Conservation (phyloP, 768 basidiomycete genomes). For the Lactarius sp. region DNA sequence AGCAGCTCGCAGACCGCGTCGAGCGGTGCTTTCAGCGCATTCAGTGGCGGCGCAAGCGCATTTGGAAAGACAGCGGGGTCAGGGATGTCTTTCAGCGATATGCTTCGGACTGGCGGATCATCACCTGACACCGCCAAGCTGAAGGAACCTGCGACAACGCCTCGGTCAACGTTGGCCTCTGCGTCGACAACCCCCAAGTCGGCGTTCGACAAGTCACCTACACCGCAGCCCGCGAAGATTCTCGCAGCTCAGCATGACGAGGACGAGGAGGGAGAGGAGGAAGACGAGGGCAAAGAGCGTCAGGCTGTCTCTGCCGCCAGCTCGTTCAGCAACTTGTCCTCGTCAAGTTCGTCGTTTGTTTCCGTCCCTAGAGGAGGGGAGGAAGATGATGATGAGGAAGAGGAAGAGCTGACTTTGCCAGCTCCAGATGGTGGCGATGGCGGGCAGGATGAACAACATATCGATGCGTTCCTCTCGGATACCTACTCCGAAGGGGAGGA, state of each 20-base stretch:
- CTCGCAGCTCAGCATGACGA: background rate
- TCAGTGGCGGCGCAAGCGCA: slow-evolving; percentile 32
- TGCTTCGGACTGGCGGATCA: slow-evolving; percentile 41
- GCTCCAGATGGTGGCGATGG: slow-evolving; percentile 20
- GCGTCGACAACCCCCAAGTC: slow-evolving; percentile 6
- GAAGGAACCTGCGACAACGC: slow-evolving; percentile 5
- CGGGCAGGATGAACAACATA: slow-evolving; percentile 13
- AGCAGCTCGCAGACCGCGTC: slow-evolving; percentile 29
- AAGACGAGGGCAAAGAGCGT: slow-evolving; percentile 2
- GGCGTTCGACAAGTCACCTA: slow-evolving; percentile 12
- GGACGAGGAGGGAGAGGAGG: slow-evolving; percentile 8
- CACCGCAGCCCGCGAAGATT: slow-evolving; percentile 10
- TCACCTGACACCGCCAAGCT: slow-evolving; percentile 8
- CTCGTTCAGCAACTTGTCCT: slow-evolving; percentile 17
- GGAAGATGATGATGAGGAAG: slow-evolving; percentile 25
- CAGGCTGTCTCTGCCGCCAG: slow-evolving; percentile 15
- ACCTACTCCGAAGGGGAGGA: slow-evolving; percentile 31
- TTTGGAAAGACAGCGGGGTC: slow-evolving; percentile 41
- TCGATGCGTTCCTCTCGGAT: slow-evolving; percentile 29
- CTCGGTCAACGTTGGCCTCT: slow-evolving; percentile 5
- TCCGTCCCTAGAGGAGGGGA: slow-evolving; percentile 21
- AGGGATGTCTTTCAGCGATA: slow-evolving; percentile 54
- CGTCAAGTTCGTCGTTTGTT: slow-evolving; percentile 22
- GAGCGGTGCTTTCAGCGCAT: slow-evolving; percentile 40
- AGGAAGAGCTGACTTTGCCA: slow-evolving; percentile 6